phyloP scores from a whole-genome alignment of 805 yeast species.

The Lipomyces anomalus region DNA sequence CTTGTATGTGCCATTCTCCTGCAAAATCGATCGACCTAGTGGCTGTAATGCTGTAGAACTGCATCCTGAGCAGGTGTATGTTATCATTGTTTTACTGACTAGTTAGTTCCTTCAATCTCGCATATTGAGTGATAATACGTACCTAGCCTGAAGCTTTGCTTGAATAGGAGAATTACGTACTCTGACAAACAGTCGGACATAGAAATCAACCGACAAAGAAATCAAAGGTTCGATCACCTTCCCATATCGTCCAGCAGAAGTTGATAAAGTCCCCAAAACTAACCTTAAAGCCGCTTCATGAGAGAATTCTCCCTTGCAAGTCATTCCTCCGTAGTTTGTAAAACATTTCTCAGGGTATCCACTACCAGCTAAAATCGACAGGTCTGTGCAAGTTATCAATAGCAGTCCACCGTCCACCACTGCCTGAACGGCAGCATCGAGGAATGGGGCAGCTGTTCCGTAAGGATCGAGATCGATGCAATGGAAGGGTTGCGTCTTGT shows the following conservation, averaged over 20 bases:
- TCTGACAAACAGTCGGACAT: conserved; percentile 77
- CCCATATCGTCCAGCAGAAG: conserved; percentile 85
- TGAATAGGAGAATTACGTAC: conserved; percentile 72
- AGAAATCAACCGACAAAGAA: conserved; percentile 84
- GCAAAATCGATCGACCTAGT: conserved; percentile 53
- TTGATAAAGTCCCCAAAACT: conserved; percentile 67
- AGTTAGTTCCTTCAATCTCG: not conserved
- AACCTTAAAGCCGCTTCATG: conserved; percentile 91
- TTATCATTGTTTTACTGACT: conserved; percentile 64
- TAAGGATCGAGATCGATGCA: conserved; percentile 94
- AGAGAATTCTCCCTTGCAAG: conserved; percentile 70
- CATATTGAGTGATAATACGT: not conserved
- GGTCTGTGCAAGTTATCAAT: conserved; percentile 91
- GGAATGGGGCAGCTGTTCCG: conserved; percentile 94
- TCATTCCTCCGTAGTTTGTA: conserved; percentile 89
- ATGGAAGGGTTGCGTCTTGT: conserved; percentile 48
- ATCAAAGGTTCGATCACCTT: conserved; percentile 81
- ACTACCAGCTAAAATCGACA: conserved; percentile 91
- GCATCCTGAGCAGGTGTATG: conserved; percentile 85
- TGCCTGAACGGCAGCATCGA: conserved; percentile 83
- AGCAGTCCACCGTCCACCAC: conserved; percentile 80
- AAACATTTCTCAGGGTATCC: conserved; percentile 97
- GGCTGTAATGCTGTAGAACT: conserved; percentile 65
- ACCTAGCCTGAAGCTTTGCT: conserved; percentile 65
- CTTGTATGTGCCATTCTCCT: conserved; percentile 36